Evolutionary conservation across 2,329 filamentous ascomycete species (phyloP), one percentile per base, ranked within the genome.

Genomic region (Seiridium unicorne): DNA sequence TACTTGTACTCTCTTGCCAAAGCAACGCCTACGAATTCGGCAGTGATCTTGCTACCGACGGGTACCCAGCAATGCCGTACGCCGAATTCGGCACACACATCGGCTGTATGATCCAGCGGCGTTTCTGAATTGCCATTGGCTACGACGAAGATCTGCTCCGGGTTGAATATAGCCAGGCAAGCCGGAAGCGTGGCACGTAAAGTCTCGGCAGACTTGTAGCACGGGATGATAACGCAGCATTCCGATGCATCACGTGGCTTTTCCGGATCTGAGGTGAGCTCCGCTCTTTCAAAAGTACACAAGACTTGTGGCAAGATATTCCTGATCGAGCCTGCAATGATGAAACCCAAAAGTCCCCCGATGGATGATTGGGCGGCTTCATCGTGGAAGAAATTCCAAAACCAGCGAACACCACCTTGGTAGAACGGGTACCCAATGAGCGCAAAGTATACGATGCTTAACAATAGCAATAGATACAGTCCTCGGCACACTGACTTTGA

Each of bases 41-140:
- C 79, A 4, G 80, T 74, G 47, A 81, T 79, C 63, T 82, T 82
- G 0, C 75, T 79, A 1, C 79, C 79, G 7, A 81, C 72, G 0
- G 79, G 79, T 4, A 72, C 74, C 79, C 79, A 82, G 51, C 81
- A 68, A 60, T 82, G 78, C 56, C 79, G 79, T 9, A 81, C 79
- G 9, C 77, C 77, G 49, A 76, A 80, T 2, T 65, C 63, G 1
- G 65, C 66, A 61, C 77, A 81, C 13, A 82, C 70, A 3, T 77
- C 74, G 58, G 79, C 79, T 0, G 79, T 82, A 46, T 79, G 72
- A 62, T 82, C 79, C 1, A 81, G 67, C 1, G 79, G 79, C 0
- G 70, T 76, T 1, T 74, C 70, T 11, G 74, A 77, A 64, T 81
- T 80, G 40, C 79, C 79, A 58, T 81, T 82, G 1, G 79, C 79